Percentiles rank a stretch among this genome's conserved stretches.
phyloP scores from a whole-genome alignment of 768 basidiomycete genomes.

The Hortiboletus flavorubellus region DNA sequence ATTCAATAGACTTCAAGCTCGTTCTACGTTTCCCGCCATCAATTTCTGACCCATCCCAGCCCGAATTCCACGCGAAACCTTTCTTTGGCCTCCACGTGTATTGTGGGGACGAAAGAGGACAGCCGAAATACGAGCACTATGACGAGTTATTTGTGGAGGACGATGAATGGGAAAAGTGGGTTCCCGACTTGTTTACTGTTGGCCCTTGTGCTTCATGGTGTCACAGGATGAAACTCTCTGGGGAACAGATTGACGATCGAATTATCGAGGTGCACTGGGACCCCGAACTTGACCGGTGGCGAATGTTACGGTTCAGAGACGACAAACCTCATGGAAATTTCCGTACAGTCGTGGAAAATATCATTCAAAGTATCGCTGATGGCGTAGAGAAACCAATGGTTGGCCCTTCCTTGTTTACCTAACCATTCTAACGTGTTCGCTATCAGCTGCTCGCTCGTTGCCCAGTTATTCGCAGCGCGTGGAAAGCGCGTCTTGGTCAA shows the following conservation, averaged over 20 bases:
- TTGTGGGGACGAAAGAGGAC: constrained; percentile 61
- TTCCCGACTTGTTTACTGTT: constrained; percentile 12
- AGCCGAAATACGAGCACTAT: constrained; percentile 71
- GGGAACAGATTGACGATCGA: constrained; percentile 90
- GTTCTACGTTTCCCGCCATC: constrained; percentile 87
- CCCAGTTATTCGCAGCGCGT: constrained; percentile 61
- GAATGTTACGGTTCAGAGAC: constrained; percentile 89
- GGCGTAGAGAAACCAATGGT: constrained; percentile 90
- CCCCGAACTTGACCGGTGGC: constrained; percentile 60
- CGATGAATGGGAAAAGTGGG: constrained; percentile 91
- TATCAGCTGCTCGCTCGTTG: constrained; percentile 66
- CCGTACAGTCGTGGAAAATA: constrained; percentile 76
- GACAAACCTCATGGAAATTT: constrained; percentile 96
- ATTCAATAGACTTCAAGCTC: constrained; percentile 97
- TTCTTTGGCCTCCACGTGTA: constrained; percentile 81
- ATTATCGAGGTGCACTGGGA: constrained; percentile 97
- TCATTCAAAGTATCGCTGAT: constrained; percentile 88
- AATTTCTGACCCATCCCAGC: constrained; percentile 46
- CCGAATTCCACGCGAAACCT: constrained; percentile 85
- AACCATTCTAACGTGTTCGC: constrained; percentile 9
- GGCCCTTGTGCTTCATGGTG: constrained; percentile 1
- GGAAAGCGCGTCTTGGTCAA: constrained; percentile 63
- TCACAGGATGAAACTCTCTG: constrained; percentile 73
- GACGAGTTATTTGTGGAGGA: constrained; percentile 85
- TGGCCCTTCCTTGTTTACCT: constrained; percentile 28